phyloP scores from a whole-genome alignment of 257 asterid genomes.

The Solanum pimpinellifolium region DNA sequence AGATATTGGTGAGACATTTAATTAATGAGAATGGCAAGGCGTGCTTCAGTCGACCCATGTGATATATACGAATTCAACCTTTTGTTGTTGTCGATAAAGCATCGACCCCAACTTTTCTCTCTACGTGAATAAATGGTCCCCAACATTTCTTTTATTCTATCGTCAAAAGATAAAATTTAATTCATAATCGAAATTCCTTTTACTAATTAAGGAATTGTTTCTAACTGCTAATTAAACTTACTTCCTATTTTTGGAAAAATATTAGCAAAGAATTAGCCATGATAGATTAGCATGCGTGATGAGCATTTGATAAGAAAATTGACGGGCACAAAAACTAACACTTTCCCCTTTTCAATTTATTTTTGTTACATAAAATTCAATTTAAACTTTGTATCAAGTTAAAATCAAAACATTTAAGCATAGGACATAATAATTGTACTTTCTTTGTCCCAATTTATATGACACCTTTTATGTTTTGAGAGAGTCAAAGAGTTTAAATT shows the following conservation, averaged over 20 bases:
- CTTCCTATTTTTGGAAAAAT: neutral
- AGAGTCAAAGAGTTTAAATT: too few relatives aligned
- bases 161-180: neutral
- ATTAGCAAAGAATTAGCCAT: neutral
- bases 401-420: neutral
- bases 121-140: conserved; percentile 39
- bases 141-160: neutral
- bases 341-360: neutral
- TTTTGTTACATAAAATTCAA: neutral
- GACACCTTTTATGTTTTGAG: too few relatives aligned
- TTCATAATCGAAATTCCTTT: neutral
- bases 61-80: conserved; percentile 27
- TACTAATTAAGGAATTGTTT: neutral
- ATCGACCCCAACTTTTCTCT: conserved; percentile 32
- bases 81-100: conserved; percentile 58
- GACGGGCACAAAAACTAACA: conserved; percentile 7
- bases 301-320: conserved; percentile 26
- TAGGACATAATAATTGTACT: neutral
- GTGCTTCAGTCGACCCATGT: conserved; percentile 29
- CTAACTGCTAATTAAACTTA: neutral
- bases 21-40: neutral
- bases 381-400: neutral
- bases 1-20: neutral
- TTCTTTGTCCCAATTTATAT: too few relatives aligned
- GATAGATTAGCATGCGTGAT: conserved; percentile 15